A percentile compares a stretch with the other conserved stretches of the same genome.
phyloP scores from a whole-genome alignment of 2,329 filamentous ascomycete genomes.

The Claviceps lovelessii region DNA sequence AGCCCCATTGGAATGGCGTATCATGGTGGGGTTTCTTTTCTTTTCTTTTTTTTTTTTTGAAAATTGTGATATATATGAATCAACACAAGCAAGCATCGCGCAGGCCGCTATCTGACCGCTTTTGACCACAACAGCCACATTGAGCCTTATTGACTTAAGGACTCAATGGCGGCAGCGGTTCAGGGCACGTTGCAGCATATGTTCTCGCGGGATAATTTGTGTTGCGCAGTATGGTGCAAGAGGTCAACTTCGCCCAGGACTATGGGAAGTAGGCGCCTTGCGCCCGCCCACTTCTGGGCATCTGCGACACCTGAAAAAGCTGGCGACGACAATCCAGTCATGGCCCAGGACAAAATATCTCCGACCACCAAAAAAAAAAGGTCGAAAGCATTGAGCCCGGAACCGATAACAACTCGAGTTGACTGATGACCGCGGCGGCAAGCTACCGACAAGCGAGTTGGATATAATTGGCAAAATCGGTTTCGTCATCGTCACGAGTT shows the following conservation, averaged over 20 bases:
- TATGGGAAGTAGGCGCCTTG: not conserved
- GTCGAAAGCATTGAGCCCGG: not conserved
- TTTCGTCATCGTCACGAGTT: conserved; percentile 9
- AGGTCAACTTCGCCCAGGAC: not conserved
- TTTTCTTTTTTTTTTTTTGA: too few relatives aligned
- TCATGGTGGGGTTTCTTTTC: too few relatives aligned
- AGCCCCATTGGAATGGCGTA: not conserved
- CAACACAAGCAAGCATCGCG: not conserved
- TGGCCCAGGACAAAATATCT: not conserved
- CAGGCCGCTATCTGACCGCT: not conserved
- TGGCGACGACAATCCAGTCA: not conserved
- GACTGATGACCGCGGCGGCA: not conserved
- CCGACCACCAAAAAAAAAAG: not conserved
- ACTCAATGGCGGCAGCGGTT: not conserved
- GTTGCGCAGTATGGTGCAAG: not conserved
- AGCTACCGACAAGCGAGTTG: not conserved
- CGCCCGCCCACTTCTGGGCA: not conserved
- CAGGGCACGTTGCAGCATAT: not conserved
- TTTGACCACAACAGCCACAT: not conserved
- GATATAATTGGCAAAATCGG: not conserved
- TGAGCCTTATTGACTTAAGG: not conserved
- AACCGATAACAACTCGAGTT: not conserved
- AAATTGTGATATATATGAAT: not conserved
- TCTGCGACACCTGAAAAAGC: not conserved
- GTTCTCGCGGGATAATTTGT: not conserved